These are phyloP conservation scores for Mycena olivaceomarginata DNA, from an alignment of 768 basidiomycete genomes.

Conservation along the genomic window DNA sequence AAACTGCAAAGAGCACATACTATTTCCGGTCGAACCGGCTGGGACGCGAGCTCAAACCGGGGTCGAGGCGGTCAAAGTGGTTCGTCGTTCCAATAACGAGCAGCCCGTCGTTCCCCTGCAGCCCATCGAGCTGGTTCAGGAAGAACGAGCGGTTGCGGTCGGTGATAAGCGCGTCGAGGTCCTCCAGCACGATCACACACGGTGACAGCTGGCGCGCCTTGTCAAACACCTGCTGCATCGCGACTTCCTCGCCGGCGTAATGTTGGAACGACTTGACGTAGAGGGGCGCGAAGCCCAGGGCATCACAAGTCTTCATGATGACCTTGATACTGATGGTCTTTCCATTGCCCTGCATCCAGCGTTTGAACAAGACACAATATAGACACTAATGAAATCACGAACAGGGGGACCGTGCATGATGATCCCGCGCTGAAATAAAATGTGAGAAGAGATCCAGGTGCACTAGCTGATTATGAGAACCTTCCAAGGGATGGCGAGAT, in stretches of 20 bases:
- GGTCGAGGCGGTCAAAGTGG: conserved; percentile 88
- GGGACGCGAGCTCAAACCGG: conserved; percentile 84
- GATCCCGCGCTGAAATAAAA: conserved; percentile 76
- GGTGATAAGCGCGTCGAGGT: conserved; percentile 87
- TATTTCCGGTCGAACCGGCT: conserved; percentile 93
- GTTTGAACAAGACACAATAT: background rate
- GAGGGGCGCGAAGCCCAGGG: conserved; percentile 78
- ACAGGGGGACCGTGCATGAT: conserved; percentile 91
- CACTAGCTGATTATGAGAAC: conserved; percentile 52
- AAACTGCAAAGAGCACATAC: conserved; percentile 62
- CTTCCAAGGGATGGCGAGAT: conserved; percentile 90
- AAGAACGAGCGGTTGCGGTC: conserved; percentile 90
- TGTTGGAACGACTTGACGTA: conserved; percentile 88
- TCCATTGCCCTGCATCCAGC: conserved; percentile 76
- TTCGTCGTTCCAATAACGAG: conserved; percentile 90
- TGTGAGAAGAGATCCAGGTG: background rate
- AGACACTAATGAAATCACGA: conserved; percentile 45
- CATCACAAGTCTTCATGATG: conserved; percentile 85
- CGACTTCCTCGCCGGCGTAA: conserved; percentile 73
- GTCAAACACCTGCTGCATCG: conserved; percentile 81
- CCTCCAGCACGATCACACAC: conserved; percentile 77
- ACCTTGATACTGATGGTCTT: conserved; percentile 90
- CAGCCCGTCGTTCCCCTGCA: conserved; percentile 87
- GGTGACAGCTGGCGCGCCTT: conserved; percentile 85
- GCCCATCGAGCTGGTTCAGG: conserved; percentile 90